Base-by-base conservation (phyloP, 495 filamentous ascomycete genomes). In the Xylaria telfairii region DNA sequence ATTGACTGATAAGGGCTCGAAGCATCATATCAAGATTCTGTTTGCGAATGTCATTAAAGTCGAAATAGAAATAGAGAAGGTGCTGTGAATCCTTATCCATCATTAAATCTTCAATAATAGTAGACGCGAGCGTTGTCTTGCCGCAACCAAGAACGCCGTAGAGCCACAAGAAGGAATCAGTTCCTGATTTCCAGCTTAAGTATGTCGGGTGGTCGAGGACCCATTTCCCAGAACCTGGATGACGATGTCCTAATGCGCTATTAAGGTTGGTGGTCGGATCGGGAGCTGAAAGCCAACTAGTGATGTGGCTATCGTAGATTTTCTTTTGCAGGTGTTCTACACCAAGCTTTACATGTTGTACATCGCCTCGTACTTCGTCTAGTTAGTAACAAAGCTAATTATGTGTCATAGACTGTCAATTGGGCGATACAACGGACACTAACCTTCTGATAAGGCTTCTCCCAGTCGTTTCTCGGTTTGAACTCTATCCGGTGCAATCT, bases 391-490 rank as follows among this genome's bases (percentile, higher is more conserved):
- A n/a, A n/a, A n/a, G n/a, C n/a, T n/a, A n/a, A n/a, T n/a, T n/a
- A n/a, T n/a, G n/a, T n/a, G n/a, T n/a, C n/a, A n/a, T n/a, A n/a
- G n/a, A n/a, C n/a, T n/a, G n/a, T n/a, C n/a, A n/a, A n/a, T n/a
- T n/a, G n/a, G n/a, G n/a, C n/a, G n/a, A n/a, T n/a, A n/a, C n/a
- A n/a, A n/a, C n/a, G n/a, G n/a, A n/a, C 0, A 69, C 67, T 69
- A 57, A 66, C 30, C 70, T 71, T 72, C 69, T 56, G 72, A 72
- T 26, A 80, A 28, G 32, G 77, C 56, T 57, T 83, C 77, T 26
- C 42, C 51, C 67, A 81, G 75, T 70, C 56, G 80, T 71, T 72
- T 79, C 74, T 82, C 75, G 53, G 73, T 72, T 30, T 80, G 74
- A n/a, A 81, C 59, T 60, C 72, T 72, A 49, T 66, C 76, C 17